phyloP scores from a whole-genome alignment of 768 basidiomycete genomes.

The Suillus tomentosus region DNA sequence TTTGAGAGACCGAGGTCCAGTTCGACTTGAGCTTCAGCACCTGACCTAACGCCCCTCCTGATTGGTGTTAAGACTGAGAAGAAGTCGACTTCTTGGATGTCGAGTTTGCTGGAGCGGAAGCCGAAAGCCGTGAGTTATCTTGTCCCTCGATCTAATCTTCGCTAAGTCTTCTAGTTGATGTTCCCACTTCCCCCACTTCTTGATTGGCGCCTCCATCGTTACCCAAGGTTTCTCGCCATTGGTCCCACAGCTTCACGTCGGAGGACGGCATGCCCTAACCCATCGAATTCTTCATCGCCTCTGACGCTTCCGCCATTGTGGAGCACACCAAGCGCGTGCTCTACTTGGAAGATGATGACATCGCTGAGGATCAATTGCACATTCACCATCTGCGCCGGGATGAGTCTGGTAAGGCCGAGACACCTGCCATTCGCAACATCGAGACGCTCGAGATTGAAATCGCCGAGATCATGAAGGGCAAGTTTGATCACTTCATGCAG shows the following conservation, averaged over 20 bases:
- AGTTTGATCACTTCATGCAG: slow-evolving; percentile 99
- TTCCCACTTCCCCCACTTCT: slow-evolving; percentile 54
- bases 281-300: slow-evolving; percentile 99
- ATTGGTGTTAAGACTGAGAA: slow-evolving; percentile 99
- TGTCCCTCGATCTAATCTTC: background rate
- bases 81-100: slow-evolving; percentile 99
- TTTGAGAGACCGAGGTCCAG: too few species aligned
- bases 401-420: slow-evolving; percentile 63
- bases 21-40: too few species aligned
- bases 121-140: slow-evolving; percentile 42
- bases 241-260: slow-evolving; percentile 97
- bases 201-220: slow-evolving; percentile 68
- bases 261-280: slow-evolving; percentile 98
- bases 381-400: slow-evolving; percentile 96
- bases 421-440: slow-evolving; percentile 79
- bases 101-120: slow-evolving; percentile 81
- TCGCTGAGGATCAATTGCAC: slow-evolving; percentile 94
- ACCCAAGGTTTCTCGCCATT: slow-evolving; percentile 86
- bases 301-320: slow-evolving; percentile 93
- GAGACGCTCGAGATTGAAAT: slow-evolving; percentile 98
- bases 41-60: slow-evolving; percentile 64
- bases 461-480: slow-evolving; percentile 99
- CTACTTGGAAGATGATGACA: slow-evolving; percentile 98
- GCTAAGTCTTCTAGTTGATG: slow-evolving; percentile 37
- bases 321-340: slow-evolving; percentile 99